phyloP scores from a whole-genome alignment of 2,329 filamentous ascomycete species.

The Orbilia javanica region DNA sequence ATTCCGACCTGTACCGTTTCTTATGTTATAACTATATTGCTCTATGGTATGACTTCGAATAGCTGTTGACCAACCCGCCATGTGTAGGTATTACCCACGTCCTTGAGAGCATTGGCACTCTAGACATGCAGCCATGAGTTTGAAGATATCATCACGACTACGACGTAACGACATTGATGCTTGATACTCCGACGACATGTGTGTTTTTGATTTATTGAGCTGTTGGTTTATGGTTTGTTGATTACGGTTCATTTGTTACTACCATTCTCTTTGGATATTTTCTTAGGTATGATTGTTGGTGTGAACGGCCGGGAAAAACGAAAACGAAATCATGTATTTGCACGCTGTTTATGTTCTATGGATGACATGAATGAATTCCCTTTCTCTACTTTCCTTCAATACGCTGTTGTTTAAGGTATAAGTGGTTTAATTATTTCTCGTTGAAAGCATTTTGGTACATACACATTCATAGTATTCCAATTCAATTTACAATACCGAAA shows the following conservation, averaged over 20 bases:
- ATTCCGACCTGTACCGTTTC: slow-evolving; percentile 16
- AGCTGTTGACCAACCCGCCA: slow-evolving; percentile 54
- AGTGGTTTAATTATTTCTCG: background rate
- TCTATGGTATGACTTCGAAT: slow-evolving; percentile 16
- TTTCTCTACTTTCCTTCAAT: slow-evolving; percentile 17
- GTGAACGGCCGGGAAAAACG: slow-evolving; percentile 9
- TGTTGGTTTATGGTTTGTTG: slow-evolving; percentile 3
- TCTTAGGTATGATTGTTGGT: background rate
- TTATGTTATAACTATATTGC: slow-evolving; percentile 15
- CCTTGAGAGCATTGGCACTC: slow-evolving; percentile 39
- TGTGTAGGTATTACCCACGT: slow-evolving; percentile 54
- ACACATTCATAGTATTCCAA: background rate
- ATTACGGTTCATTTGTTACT: slow-evolving; percentile 3
- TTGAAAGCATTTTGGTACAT: background rate
- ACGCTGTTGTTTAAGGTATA: background rate
- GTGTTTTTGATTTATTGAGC: slow-evolving; percentile 8
- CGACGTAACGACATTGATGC: slow-evolving; percentile 47
- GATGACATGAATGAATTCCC: slow-evolving; percentile 46
- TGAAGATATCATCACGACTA: slow-evolving; percentile 36
- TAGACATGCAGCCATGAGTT: slow-evolving; percentile 24
- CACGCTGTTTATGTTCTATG: slow-evolving; percentile 3
- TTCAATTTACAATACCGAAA: background rate
- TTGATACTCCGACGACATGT: slow-evolving; percentile 6
- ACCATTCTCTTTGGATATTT: slow-evolving; percentile 1
- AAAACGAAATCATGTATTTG: slow-evolving; percentile 29